Percentiles rank a stretch among this genome's conserved stretches.
phyloP scores from a whole-genome alignment of 1,284 basidiomycete species.

The Trichosporon coremiiforme region DNA sequence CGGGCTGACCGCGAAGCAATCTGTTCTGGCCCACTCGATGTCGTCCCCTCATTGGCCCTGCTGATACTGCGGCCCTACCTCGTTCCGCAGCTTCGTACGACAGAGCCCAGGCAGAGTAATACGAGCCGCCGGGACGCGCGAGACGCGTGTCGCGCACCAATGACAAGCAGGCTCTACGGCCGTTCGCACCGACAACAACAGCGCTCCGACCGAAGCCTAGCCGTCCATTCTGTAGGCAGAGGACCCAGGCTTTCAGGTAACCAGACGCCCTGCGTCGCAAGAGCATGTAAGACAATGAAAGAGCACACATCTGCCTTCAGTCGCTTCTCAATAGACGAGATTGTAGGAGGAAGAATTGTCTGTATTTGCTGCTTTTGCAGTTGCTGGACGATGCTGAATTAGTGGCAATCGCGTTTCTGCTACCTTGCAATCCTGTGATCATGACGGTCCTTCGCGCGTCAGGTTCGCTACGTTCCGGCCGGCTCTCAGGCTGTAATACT shows the following conservation, averaged over 20 bases:
- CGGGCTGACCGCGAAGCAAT: background rate
- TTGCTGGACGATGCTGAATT: background rate
- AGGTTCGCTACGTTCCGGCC: background rate
- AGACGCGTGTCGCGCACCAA: background rate
- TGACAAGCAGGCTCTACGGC: background rate
- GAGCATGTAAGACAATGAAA: background rate
- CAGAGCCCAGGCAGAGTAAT: background rate
- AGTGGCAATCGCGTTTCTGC: background rate
- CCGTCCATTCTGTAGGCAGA: background rate
- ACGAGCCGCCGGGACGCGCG: constrained; percentile 8
- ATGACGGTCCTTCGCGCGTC: background rate
- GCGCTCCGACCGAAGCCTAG: background rate
- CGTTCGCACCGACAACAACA: background rate
- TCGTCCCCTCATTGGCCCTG: background rate
- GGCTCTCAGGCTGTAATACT: background rate
- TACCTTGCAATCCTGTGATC: background rate
- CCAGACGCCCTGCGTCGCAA: background rate
- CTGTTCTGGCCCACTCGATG: background rate
- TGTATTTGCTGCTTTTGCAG: background rate
- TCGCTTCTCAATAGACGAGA: background rate
- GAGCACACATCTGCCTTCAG: background rate
- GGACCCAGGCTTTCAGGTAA: background rate
- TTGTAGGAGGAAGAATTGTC: background rate
- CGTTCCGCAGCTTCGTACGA: constrained; percentile 5
- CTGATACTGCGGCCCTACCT: background rate